Percentiles rank a stretch among this genome's conserved stretches.
Conservation (phyloP, 495 filamentous ascomycete species). For the Daldinia decipiens region DNA sequence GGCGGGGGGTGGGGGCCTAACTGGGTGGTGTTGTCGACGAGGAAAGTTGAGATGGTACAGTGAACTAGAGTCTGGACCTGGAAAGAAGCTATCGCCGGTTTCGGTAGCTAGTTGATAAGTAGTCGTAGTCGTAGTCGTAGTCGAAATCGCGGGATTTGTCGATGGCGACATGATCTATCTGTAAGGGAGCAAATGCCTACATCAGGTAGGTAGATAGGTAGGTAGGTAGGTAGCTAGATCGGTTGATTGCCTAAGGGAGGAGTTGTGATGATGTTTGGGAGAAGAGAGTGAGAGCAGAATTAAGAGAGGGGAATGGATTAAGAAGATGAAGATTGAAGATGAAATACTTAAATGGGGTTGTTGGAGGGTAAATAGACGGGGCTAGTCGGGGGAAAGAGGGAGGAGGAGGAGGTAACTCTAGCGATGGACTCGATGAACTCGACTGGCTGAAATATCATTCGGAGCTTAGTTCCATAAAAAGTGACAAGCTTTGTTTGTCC, state of each 20-base stretch:
- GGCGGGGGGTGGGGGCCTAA: no score
- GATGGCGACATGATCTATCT: no score
- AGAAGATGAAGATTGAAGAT: neutral
- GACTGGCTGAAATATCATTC: neutral
- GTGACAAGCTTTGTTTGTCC: neutral
- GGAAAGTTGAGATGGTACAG: no score
- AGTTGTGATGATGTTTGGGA: neutral
- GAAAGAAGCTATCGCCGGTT: no score
- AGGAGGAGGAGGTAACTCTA: neutral
- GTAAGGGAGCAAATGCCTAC: no score
- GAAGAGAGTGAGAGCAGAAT: neutral
- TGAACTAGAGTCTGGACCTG: no score
- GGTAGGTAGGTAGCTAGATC: no score
- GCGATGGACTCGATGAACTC: neutral
- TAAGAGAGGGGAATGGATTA: neutral
- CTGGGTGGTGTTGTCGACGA: no score
- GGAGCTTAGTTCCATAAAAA: neutral
- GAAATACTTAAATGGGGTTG: neutral
- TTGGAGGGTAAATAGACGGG: neutral
- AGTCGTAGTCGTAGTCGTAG: no score
- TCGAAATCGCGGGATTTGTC: no score
- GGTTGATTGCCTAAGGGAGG: neutral
- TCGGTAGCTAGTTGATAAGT: no score
- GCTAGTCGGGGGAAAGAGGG: neutral
- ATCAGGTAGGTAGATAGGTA: no score